Conservation (phyloP, 768 basidiomycete genomes). For the Bullera alba region DNA sequence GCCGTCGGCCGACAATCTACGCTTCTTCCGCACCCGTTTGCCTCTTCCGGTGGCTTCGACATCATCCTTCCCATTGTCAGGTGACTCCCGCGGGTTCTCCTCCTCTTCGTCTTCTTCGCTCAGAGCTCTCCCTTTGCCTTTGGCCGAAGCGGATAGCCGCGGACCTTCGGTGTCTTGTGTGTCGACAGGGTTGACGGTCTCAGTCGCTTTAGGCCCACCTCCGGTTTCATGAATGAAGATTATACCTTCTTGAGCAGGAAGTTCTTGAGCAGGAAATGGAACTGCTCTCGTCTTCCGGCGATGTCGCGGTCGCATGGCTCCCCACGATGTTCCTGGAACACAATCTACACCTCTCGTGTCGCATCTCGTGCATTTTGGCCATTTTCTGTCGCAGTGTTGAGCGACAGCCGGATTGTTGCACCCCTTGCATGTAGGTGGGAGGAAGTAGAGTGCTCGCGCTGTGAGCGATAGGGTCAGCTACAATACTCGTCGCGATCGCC, state of each 20-base stretch:
- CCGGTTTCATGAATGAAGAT: no score
- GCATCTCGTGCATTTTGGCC: constrained; percentile 29
- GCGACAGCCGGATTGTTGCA: constrained; percentile 19
- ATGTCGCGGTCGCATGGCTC: background rate
- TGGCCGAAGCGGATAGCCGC: background rate
- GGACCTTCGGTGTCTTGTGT: background rate
- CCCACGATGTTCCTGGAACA: constrained; percentile 10
- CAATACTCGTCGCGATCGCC: no score
- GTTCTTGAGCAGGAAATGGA: background rate
- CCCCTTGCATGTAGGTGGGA: constrained; percentile 24
- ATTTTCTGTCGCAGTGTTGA: constrained; percentile 23
- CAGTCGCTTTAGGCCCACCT: no score
- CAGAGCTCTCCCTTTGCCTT: background rate
- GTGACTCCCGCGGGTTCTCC: constrained; percentile 16
- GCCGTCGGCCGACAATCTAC: constrained; percentile 13
- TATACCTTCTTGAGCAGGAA: no score
- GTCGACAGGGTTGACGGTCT: background rate
- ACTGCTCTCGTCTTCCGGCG: background rate
- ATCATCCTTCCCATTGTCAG: background rate
- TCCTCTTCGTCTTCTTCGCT: constrained; percentile 6
- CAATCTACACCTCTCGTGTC: constrained; percentile 5
- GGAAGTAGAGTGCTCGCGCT: constrained; percentile 24
- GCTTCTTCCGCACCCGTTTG: constrained; percentile 21
- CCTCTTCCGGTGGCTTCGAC: constrained; percentile 1
- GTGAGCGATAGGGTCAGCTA: no score